phyloP scores from a whole-genome alignment of 768 basidiomycete species.

The Lentinula detonsa region DNA sequence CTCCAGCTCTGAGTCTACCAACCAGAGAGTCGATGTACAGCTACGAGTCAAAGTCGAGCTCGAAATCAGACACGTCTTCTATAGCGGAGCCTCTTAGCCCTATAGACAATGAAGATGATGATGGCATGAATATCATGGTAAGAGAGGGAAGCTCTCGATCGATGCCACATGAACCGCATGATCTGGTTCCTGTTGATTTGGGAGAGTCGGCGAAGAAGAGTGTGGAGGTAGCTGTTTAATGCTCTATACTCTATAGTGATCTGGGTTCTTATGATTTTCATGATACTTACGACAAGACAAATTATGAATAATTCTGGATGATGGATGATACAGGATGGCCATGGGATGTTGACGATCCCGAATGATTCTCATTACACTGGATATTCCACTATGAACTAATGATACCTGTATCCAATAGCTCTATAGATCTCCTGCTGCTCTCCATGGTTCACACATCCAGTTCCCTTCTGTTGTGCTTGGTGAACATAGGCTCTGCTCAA shows the following conservation, averaged over 20 bases:
- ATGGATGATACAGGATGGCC: background rate
- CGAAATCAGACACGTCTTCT: constrained; percentile 27
- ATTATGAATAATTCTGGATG: background rate
- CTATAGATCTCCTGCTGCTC: background rate
- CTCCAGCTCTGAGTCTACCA: constrained; percentile 14
- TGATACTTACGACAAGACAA: too few species aligned
- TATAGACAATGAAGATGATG: background rate
- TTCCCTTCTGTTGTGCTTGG: too few species aligned
- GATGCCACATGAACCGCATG: background rate
- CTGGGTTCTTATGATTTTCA: background rate
- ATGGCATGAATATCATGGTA: background rate
- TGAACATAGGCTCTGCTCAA: too few species aligned
- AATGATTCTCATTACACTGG: background rate
- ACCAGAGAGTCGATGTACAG: constrained; percentile 14
- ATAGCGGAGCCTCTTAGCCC: constrained; percentile 27
- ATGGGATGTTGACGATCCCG: background rate
- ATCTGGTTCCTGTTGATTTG: constrained; percentile 1
- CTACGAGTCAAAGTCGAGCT: constrained; percentile 22
- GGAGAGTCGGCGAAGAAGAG: background rate
- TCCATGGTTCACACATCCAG: background rate
- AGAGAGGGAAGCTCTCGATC: background rate
- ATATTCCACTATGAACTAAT: background rate
- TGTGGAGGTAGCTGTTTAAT: background rate
- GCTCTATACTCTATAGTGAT: background rate
- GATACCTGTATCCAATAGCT: background rate